Base-by-base conservation (phyloP, 2,329 filamentous ascomycete genomes). In the Pseudocercospora pini-densiflorae region DNA sequence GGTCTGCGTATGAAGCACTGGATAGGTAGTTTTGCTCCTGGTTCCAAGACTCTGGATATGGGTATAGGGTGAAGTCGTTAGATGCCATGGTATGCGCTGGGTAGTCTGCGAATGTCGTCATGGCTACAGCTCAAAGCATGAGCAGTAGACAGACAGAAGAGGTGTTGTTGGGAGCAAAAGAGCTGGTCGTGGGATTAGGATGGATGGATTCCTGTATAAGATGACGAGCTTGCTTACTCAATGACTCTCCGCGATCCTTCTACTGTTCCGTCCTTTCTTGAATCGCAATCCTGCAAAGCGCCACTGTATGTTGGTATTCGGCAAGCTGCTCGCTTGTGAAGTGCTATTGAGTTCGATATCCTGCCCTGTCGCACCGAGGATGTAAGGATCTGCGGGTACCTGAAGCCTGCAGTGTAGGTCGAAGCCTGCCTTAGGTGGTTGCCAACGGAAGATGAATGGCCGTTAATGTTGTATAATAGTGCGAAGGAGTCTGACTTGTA, bases 51-150 rank as follows among this genome's bases (percentile, higher is more conserved):
- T 75, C 74, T 54, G 70, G 62, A 64, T 71, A 77, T 29, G 76
- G 71, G 65, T 75, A 77, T 53, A 77, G 71, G 12, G 73, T 72
- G 71, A 78, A 77, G 67, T 78, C 77, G 68, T 72, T 71, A 47
- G 71, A 69, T 9, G 71, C 69, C 71, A 76, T 74, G 40, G 68
- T 71, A 31, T 72, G 72, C 33, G 68, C 63, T 51, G 68, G 69
- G 59, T 74, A 75, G 43, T 76, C 72, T 64, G 75, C 70, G 64
- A 68, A 77, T 19, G 75, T 75, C 23, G 74, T 68, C 76, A 77
- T 77, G 61, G 19, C 62, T 53, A 40, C 40, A 29, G 55, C 53
- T 68, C 63, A 65, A 27, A 45, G 67, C 62, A 67, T 64, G 62
- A 58, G 54, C 54, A 36, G 54, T 40, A 40, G 29, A 58, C 59